A percentile compares a stretch with the other conserved stretches of the same genome.
Conservation (phyloP, 768 basidiomycete genomes). For the Mrakia blollopis region DNA sequence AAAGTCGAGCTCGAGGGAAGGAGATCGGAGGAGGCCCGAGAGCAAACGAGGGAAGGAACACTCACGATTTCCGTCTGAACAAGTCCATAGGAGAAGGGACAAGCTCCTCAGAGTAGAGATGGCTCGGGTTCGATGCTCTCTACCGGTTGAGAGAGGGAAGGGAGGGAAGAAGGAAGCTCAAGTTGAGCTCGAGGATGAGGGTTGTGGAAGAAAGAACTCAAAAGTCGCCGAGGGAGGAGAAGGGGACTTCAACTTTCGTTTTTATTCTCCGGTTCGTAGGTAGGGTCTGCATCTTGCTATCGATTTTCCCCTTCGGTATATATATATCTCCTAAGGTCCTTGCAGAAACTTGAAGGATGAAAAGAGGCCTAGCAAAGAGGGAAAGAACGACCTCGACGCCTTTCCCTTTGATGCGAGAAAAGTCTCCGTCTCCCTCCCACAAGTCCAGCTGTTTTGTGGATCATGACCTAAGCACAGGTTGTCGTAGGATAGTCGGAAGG, state of each 20-base stretch:
- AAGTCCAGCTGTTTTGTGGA: no score
- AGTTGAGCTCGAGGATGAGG: background rate
- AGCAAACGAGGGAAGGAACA: background rate
- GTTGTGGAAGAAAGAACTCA: background rate
- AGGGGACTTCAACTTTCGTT: background rate
- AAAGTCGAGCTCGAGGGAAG: background rate
- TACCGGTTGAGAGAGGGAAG: background rate
- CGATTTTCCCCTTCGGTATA: no score
- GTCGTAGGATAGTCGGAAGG: no score
- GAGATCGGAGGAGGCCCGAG: conserved; percentile 14
- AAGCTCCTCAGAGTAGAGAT: no score
- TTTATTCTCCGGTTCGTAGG: no score
- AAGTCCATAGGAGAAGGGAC: background rate
- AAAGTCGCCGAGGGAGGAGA: background rate
- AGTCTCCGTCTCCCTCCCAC: background rate
- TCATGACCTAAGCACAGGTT: no score
- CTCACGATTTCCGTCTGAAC: conserved; percentile 12
- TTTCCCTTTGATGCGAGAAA: background rate
- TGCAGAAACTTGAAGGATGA: no score
- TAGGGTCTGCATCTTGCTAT: no score
- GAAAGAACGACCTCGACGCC: background rate
- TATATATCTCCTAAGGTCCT: no score
- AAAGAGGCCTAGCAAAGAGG: no score
- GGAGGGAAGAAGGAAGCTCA: background rate
- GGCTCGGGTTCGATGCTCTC: no score